Conservation (phyloP, 2,329 filamentous ascomycete species). For the Colletotrichum noveboracense region DNA sequence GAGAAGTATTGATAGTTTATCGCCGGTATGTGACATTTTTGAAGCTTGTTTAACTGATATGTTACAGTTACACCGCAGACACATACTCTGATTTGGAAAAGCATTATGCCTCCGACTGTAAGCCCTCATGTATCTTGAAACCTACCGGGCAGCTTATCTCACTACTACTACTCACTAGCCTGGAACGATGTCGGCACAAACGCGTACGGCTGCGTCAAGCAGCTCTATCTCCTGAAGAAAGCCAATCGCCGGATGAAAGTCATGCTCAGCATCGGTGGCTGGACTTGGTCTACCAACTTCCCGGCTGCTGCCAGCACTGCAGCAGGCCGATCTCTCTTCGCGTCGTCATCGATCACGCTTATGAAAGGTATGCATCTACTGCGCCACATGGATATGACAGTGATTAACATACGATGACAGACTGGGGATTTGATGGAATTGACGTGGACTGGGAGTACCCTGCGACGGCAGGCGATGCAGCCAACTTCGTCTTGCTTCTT, state of each 20-base stretch:
- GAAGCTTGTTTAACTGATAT: fast-evolving
- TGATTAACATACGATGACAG: conserved; percentile 27
- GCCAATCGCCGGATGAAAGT: conserved; percentile 78
- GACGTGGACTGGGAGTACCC: conserved; percentile 48
- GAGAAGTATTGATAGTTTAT: fast-evolving
- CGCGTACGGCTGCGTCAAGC: conserved; percentile 81
- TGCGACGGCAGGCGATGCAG: conserved; percentile 38
- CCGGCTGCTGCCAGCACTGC: conserved; percentile 68
- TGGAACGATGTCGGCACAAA: conserved; percentile 47
- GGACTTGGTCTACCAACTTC: conserved; percentile 83
- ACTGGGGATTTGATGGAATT: conserved; percentile 68
- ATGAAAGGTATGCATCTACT: conserved; percentile 50
- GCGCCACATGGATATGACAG: not conserved
- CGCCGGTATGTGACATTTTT: fast-evolving
- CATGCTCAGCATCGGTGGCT: conserved; percentile 82
- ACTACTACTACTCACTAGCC: not conserved
- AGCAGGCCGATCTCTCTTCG: conserved; percentile 69
- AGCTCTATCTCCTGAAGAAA: conserved; percentile 80
- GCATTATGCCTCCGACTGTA: conserved; percentile 72
- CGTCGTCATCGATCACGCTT: conserved; percentile 69
- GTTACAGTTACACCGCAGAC: conserved; percentile 65
- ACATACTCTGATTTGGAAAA: conserved; percentile 74
- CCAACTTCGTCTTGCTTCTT: conserved; percentile 50
- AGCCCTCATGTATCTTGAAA: conserved; percentile 21
- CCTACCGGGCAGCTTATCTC: not conserved